Conservation (phyloP, 2,329 filamentous ascomycete species). For the Cordyceps farinosa region DNA sequence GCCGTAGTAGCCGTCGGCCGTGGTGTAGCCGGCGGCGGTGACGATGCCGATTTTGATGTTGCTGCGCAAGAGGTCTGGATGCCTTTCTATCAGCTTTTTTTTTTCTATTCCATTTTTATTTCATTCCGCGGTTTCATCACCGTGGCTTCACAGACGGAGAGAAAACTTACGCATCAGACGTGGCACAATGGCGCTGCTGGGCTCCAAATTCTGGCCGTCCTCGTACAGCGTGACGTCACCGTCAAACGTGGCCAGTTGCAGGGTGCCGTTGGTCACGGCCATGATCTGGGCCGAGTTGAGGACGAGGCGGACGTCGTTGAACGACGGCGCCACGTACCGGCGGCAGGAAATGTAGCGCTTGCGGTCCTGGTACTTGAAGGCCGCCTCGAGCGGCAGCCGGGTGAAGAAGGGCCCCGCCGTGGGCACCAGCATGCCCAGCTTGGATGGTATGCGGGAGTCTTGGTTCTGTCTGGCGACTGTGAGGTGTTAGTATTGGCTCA, state of each 20-base stretch:
- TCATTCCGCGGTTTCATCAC: too few species aligned
- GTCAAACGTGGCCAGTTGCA: conserved; percentile 92
- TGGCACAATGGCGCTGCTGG: conserved; percentile 72
- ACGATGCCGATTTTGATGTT: conserved; percentile 90
- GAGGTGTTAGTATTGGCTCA: neutral
- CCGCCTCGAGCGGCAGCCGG: conserved; percentile 76
- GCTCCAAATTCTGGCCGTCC: conserved; percentile 75
- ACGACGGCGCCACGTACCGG: conserved; percentile 90
- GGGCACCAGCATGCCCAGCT: conserved; percentile 87
- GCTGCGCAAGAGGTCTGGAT: conserved; percentile 64
- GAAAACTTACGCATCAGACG: conserved; percentile 46
- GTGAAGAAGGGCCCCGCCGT: conserved; percentile 94
- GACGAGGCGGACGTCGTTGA: conserved; percentile 91
- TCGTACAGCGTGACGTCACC: conserved; percentile 96
- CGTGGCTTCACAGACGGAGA: neutral
- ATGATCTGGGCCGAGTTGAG: conserved; percentile 94
- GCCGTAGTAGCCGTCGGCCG: conserved; percentile 79
- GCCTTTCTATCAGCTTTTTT: neutral
- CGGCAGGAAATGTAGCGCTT: conserved; percentile 84
- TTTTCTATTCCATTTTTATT: too few species aligned
- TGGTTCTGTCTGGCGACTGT: conserved; percentile 68
- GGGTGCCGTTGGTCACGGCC: conserved; percentile 73
- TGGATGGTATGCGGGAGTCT: conserved; percentile 68
- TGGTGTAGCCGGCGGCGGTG: conserved; percentile 91
- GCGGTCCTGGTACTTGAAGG: conserved; percentile 85